Percentiles rank a stretch among this genome's conserved stretches.
These are phyloP conservation scores for Lichenothelia convexa DNA, from an alignment of 495 filamentous ascomycete genomes.

Conservation along the genomic window DNA sequence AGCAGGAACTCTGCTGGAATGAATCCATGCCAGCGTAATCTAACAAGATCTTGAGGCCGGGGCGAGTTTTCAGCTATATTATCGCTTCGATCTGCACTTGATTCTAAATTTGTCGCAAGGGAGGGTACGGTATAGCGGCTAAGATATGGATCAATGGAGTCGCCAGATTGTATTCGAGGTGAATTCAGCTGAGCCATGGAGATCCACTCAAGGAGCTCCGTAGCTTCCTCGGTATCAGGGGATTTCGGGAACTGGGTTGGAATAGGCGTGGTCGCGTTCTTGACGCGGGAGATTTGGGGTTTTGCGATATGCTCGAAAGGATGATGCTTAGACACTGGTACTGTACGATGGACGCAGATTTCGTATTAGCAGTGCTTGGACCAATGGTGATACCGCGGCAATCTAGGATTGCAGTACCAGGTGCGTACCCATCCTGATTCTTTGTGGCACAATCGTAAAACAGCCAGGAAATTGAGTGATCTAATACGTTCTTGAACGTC, in stretches of 20 bases:
- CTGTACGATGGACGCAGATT: too few species aligned
- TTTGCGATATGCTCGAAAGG: conserved; percentile 1
- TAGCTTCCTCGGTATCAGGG: conserved; percentile 19
- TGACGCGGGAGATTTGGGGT: background rate
- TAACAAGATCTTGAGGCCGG: conserved; percentile 13
- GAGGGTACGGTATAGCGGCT: conserved; percentile 60
- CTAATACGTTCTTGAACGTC: conserved; percentile 69
- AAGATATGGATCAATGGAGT: conserved; percentile 63
- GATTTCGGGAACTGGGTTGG: background rate
- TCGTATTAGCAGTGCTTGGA: too few species aligned
- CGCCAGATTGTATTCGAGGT: conserved; percentile 45
- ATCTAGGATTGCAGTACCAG: too few species aligned
- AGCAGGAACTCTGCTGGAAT: conserved; percentile 13
- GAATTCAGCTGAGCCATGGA: conserved; percentile 53
- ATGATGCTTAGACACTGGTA: conserved; percentile 13
- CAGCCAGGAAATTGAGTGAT: conserved; percentile 55
- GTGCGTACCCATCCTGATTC: conserved; percentile 2
- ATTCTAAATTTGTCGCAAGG: background rate
- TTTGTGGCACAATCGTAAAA: conserved; percentile 44
- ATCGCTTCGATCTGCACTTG: background rate
- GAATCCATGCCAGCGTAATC: conserved; percentile 20
- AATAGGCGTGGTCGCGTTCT: conserved; percentile 4
- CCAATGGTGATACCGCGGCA: too few species aligned
- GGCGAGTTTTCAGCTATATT: too few species aligned
- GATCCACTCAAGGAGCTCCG: conserved; percentile 68